Base-by-base conservation (phyloP, 257 asterid species). In the Solanum microdontum region DNA sequence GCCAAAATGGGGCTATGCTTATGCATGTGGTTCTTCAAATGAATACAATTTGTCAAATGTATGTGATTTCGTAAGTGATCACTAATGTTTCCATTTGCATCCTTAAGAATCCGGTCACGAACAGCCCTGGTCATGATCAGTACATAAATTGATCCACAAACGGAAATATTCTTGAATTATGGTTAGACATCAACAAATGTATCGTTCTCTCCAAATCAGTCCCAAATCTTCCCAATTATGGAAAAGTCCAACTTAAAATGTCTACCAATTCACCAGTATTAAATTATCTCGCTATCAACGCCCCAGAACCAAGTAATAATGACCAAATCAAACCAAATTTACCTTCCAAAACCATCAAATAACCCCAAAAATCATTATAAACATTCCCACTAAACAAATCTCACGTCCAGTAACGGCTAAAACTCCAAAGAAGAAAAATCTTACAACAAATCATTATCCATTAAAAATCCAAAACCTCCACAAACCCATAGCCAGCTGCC, bases 11-110 rank as follows among this genome's bases (percentile, higher is more conserved):
- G 99, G 90, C 99, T 96, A 60, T 96, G 97, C 93, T 96, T 97
- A 88, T 95, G 98, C 95, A 96, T 97, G 87, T 95, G 98, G 92
- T 96, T 94, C 94, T 96, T 97, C 92, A 97, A 90, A 92, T 97
- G 99, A 93, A 97, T 96, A 93, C 99, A 97, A 86, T 97, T 97
- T 8, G 99, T 97, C 91, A 97, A 89, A 91, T 97, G 99, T 84
- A 97, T 94, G 92, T 97, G 99, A 84, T 94, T 96, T 45, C 98
- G 95, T 13, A 97, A 92, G 88, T 97, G 99, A 86, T 96, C 99
- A 83, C 92, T 91, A 84, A 94, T 89, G 87, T 94, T 90, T 72
- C 94, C 97, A 90, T 97, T 96, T 88, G 94, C 98, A 90, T 97
- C 99, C 91, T 94, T 93, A 51, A 96, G 97, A 87, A 96, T 91